Conservation (phyloP, 2,329 filamentous ascomycete genomes). For the Sporothrix luriei region DNA sequence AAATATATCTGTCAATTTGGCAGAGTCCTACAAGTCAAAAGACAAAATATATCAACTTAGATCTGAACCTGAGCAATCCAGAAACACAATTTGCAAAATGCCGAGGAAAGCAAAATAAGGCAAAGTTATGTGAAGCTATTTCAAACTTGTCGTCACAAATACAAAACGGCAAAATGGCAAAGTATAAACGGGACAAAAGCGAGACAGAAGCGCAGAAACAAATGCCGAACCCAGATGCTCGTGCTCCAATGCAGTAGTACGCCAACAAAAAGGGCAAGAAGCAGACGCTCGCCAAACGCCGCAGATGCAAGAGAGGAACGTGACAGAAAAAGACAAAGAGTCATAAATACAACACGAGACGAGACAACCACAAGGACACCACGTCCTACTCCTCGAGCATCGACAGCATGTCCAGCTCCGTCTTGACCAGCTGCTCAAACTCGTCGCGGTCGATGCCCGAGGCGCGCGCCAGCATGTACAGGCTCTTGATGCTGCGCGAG, state of each 20-base stretch:
- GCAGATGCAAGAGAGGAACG: neutral
- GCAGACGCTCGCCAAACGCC: slow-evolving; percentile 17
- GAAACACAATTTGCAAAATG: neutral
- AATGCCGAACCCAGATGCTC: slow-evolving; percentile 11
- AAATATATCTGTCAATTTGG: neutral
- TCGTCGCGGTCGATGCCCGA: slow-evolving; percentile 74
- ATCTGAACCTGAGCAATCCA: too few relatives aligned
- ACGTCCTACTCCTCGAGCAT: slow-evolving; percentile 63
- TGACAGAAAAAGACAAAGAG: neutral
- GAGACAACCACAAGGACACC: neutral
- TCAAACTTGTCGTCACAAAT: slow-evolving; percentile 1
- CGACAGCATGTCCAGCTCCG: slow-evolving; percentile 69
- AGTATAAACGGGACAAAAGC: neutral
- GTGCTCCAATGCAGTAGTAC: slow-evolving; percentile 13
- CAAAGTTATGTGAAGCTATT: too few relatives aligned
- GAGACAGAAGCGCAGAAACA: neutral
- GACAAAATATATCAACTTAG: neutral
- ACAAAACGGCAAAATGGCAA: neutral
- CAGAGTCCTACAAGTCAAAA: slow-evolving; percentile 4
- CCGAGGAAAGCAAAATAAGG: neutral
- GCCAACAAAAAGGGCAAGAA: neutral
- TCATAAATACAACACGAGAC: neutral
- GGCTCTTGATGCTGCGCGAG: slow-evolving; percentile 72
- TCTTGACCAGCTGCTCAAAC: slow-evolving; percentile 71
- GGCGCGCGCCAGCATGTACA: slow-evolving; percentile 70